These are phyloP conservation scores for Saccharomyces mikatae DNA, from an alignment of 805 yeast species.

Conservation along the genomic window DNA sequence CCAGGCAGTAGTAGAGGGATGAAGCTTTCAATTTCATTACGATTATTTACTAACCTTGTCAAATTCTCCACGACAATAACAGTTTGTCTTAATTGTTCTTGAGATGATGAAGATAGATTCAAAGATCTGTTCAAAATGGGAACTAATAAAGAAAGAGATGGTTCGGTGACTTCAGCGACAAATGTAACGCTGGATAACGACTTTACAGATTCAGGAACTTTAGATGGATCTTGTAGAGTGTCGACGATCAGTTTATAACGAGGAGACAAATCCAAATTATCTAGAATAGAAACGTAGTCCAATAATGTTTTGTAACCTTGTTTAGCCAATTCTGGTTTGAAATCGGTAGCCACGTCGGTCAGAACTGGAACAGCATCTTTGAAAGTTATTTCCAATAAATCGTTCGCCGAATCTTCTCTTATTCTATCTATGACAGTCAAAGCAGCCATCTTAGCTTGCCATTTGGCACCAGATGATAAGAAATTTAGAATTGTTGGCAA, in stretches of 20 bases:
- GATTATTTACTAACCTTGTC: conserved; percentile 90
- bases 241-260: conserved; percentile 78
- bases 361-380: conserved; percentile 72
- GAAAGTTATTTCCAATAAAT: conserved; percentile 75
- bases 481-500: conserved; percentile 54
- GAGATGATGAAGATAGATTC: conserved; percentile 74
- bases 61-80: conserved; percentile 92
- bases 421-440: conserved; percentile 65
- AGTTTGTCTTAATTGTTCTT: conserved; percentile 93
- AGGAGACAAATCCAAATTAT: conserved; percentile 84
- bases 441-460: conserved; percentile 85
- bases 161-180: conserved; percentile 97
- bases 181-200: conserved; percentile 88
- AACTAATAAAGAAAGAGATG: conserved; percentile 80
- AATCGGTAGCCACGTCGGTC: conserved; percentile 86
- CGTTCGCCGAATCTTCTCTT: conserved; percentile 73
- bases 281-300: conserved; percentile 70
- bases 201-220: conserved; percentile 83
- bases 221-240: conserved; percentile 82
- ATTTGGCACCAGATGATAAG: conserved; percentile 75
- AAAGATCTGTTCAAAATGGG: conserved; percentile 89
- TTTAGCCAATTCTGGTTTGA: conserved; percentile 90
- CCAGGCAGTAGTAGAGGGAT: conserved; percentile 90
- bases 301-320: conserved; percentile 68
- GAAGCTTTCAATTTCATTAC: conserved; percentile 79